Evolutionary conservation across 257 asterid species (phyloP), one percentile per base, ranked within the genome.

Genomic region (Thymus quinquecostatus): DNA sequence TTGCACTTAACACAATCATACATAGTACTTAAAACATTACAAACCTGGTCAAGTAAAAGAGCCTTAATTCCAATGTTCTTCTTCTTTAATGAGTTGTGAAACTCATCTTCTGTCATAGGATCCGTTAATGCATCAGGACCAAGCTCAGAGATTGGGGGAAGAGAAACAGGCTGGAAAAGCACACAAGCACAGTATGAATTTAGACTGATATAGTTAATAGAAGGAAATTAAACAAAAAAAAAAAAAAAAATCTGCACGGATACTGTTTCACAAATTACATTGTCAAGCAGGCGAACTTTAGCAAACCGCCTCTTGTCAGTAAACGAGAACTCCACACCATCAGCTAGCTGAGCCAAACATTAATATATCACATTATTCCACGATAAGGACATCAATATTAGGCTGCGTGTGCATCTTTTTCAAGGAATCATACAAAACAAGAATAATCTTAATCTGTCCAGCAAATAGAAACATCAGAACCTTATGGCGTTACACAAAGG

Each of bases 241-340:
- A 4, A 75, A 53, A 27, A 57, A 57, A 43, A 49, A 72, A 8
- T 41, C 66, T 59, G 66, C 28, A 60, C 21, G 21, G 64, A 57
- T 21, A 71, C 68, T 62, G 71, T 51, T 77, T 59, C 75, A 63
- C 67, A 60, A n/a, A 65, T 64, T 92, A 95, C 99, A 84, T 89
- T 83, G 60, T 89, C 89, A 65, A 95, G 93, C 81, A 86, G 82
- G 50, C 98, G 97, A 75, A 95, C 98, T 90, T 77, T 88, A 32
- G 98, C 99, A 80, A 95, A 89, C 74, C 98, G 89, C 88, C 99
- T 92, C 85, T 92, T 95, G 87, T 95, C 99, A 72, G 97, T 95
- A 76, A 95, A 91, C 13, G 98, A 92, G 82, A 95, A 83, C 77
- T 89, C 99, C 88, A 94, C 59, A 38, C 99, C 98, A 84, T 91